Conservation (phyloP, 2,329 filamentous ascomycete genomes). For the Atkinsonella texensis region DNA sequence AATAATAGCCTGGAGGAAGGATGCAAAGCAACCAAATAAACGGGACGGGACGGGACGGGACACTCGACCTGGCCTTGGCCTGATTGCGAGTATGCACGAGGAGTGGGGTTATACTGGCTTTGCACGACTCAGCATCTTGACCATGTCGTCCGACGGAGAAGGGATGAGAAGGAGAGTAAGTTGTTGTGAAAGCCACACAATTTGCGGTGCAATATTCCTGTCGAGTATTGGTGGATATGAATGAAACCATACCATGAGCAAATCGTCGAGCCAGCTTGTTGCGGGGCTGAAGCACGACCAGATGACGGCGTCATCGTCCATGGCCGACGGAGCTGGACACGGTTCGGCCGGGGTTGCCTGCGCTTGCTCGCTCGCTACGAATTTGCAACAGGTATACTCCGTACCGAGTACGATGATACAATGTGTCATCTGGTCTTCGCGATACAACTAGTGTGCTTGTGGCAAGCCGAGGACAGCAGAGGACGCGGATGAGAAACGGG, state of each 20-base stretch:
- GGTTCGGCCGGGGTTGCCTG: neutral
- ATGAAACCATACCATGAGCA: neutral
- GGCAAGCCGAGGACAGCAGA: no score
- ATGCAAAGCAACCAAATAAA: no score
- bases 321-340: neutral
- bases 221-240: neutral
- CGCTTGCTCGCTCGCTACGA: neutral
- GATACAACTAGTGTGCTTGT: neutral
- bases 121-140: neutral
- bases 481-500: neutral
- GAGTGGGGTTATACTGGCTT: neutral
- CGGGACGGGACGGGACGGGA: no score
- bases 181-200: neutral
- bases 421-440: neutral
- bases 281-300: neutral
- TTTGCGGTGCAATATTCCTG: constrained; percentile 1
- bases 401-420: no score
- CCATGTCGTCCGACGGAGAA: neutral
- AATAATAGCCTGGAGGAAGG: no score
- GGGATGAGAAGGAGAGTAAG: neutral
- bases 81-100: neutral
- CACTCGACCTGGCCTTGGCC: no score
- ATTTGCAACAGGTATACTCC: no score
- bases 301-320: neutral
- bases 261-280: neutral